Base-by-base conservation (phyloP, 306 rosid species). In the Abrus precatorius region DNA sequence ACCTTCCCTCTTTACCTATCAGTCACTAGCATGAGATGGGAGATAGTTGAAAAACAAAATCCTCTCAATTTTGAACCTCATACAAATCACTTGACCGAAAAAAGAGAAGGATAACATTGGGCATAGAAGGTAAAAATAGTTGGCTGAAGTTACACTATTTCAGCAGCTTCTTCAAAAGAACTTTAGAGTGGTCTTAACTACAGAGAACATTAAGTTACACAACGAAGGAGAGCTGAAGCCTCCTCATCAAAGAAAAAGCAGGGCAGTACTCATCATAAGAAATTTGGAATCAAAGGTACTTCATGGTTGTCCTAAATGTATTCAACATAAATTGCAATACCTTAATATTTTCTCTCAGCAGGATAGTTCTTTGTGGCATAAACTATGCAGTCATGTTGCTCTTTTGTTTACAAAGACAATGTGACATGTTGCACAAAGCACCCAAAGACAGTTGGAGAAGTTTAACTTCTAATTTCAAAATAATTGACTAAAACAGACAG, bases 211-310 rank as follows among this genome's bases (percentile, higher is more conserved):
- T 33, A 33, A 69, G 75, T 52, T 48, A 59, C 61, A 13, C 7
- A 33, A 70, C 47, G 33, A 69, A 69, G 41, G 64, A 72, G 27
- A 38, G 52, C 14, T n/a, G 38, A 72, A 34, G 49, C 65, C 47
- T 72, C 64, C 38, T 36, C 65, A 54, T 54, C 27, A 54, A 53
- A 27, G 28, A 53, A 72, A 30, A 53, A 54, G 77, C 12, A 20
- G 40, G 52, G 33, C 3, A 34, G 36, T 52, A 14, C 11, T 52
- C 36, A 52, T 13, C 44, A 52, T 71, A 6, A 52, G 7, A 52
- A 69, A 2, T 69, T 69, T 48, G 63, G 48, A 71, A 52, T n/a
- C n/a, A 8, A n/a, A n/a, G n/a, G 47, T 50, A 70, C 40, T 69
- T 13, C n/a, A 9, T 1, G 7, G 47, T 47, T 32, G 64, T 13